phyloP scores from a whole-genome alignment of 2,329 filamentous ascomycete species.

The Sclerotiophoma versabilis region DNA sequence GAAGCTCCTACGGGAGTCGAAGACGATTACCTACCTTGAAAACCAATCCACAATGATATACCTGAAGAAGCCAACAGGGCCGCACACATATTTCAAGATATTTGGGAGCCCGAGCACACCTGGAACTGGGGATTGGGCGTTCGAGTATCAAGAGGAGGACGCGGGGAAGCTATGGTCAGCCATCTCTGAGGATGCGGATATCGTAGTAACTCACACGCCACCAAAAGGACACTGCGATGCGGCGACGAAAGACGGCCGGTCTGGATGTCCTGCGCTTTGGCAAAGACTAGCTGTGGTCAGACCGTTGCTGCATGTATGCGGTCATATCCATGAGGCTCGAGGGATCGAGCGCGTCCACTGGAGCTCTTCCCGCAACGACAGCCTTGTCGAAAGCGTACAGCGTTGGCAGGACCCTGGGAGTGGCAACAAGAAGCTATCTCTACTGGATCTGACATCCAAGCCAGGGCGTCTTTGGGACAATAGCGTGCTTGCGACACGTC shows the following conservation, averaged over 20 bases:
- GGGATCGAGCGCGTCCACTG: slow-evolving; percentile 70
- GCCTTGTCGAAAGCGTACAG: slow-evolving; percentile 40
- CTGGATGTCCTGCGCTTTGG: slow-evolving; percentile 68
- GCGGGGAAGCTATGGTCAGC: slow-evolving; percentile 63
- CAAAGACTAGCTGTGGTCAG: slow-evolving; percentile 66
- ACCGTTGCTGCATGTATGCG: slow-evolving; percentile 71
- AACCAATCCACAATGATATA: slow-evolving; percentile 64
- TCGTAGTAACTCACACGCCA: slow-evolving; percentile 76
- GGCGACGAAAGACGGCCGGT: slow-evolving; percentile 33
- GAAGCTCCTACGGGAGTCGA: slow-evolving; percentile 57
- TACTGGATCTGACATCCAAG: slow-evolving; percentile 65
- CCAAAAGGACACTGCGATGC: slow-evolving; percentile 66
- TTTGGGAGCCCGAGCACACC: slow-evolving; percentile 76
- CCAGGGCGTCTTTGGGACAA: slow-evolving; percentile 38
- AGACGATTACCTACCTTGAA: slow-evolving; percentile 69
- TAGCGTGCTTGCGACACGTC: slow-evolving; percentile 36
- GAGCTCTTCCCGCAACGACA: slow-evolving; percentile 51
- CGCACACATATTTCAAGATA: slow-evolving; percentile 63
- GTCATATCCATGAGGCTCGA: slow-evolving; percentile 74
- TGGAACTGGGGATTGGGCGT: slow-evolving; percentile 67
- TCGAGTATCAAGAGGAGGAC: slow-evolving; percentile 62
- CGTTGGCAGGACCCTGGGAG: slow-evolving; percentile 67
- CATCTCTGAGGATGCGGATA: slow-evolving; percentile 68
- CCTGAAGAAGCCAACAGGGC: slow-evolving; percentile 60
- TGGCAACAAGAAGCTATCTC: slow-evolving; percentile 66